Base-by-base conservation (phyloP, 768 basidiomycete genomes). In the Cystofilobasidium ferigula region DNA sequence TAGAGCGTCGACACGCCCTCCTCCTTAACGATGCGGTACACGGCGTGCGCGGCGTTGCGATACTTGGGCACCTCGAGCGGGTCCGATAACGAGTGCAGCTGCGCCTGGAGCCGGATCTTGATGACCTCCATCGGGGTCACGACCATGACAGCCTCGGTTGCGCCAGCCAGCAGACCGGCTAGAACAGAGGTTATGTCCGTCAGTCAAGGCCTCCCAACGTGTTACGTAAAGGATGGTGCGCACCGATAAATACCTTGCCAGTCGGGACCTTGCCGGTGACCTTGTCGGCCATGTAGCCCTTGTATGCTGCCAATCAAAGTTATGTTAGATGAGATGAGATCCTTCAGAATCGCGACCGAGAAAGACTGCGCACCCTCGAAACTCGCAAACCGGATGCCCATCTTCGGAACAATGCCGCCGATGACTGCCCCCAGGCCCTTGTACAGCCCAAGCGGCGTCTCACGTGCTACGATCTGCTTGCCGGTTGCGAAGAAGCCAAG, bases 41-140 rank as follows among this genome's bases (percentile, higher is more conserved):
- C 88, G 0, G 93, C 94, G 77, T 99, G 95, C 0, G 86, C 92
- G 18, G 95, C 95, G 78, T 95, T 98, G 32, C 94, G 83, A 77
- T 99, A 99, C 76, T 87, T 83, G 5, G 95, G 95, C 20, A 83
- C 80, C 73, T 99, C 95, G 61, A 94, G 78, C 40, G 95, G 95
- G 76, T 99, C 95, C 9, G 92, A 89, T 57, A 99, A 81, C 26
- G 94, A 98, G 76, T 98, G 95, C 73, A 88, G 87, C 73, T 99
- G 95, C 3, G 95, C 94, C 77, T 99, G 95, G 72, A 99, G 78
- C 32, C 95, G 84, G 74, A 99, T 98, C 81, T 98, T 98, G 74
- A 99, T 89, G 24, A 98, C 95, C 75, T 99, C 95, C 95, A 99
- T 98, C 0, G 95, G 95, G 53, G 88, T 94, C 14, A 99, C 95